A percentile compares a stretch with the other conserved stretches of the same genome.
phyloP scores from a whole-genome alignment of 306 rosid species.

The Cyamopsis tetragonoloba region DNA sequence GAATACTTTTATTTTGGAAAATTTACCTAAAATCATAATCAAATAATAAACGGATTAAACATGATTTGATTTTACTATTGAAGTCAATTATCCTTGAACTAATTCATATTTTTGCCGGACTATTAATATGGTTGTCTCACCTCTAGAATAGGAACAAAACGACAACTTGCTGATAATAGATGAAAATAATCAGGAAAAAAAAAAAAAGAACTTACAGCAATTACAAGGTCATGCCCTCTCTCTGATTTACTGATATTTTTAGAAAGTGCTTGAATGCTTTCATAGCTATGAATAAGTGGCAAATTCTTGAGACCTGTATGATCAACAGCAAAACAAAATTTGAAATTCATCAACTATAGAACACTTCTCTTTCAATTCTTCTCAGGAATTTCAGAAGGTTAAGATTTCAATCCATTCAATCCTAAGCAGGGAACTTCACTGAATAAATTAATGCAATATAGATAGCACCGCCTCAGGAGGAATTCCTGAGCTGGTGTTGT shows the following conservation, averaged over 20 bases:
- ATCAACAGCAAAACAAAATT: constrained; percentile 5
- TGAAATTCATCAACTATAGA: constrained; percentile 2
- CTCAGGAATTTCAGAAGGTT: neutral
- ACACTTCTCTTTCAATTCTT: neutral
- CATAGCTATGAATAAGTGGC: constrained; percentile 94
- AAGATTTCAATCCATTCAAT: constrained; percentile 13
- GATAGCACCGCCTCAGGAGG: neutral
- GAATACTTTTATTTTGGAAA: neutral
- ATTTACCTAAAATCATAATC: neutral
- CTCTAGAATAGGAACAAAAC: constrained; percentile 3
- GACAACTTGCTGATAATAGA: neutral
- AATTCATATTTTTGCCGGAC: neutral
- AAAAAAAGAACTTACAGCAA: constrained; percentile 71
- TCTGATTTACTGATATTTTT: constrained; percentile 64
- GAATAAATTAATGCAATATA: neutral
- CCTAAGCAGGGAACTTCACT: neutral
- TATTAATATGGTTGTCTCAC: neutral
- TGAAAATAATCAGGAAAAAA: constrained; percentile 9
- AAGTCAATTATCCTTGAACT: neutral
- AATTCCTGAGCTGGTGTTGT: too few species aligned
- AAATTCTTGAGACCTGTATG: constrained; percentile 69
- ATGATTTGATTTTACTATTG: neutral
- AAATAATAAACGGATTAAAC: neutral
- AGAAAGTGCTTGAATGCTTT: constrained; percentile 65
- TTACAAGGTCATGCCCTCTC: constrained; percentile 87